These are phyloP conservation scores for Apiotrichum mycotoxinovorans DNA, from an alignment of 1,284 basidiomycete genomes.

Conservation along the genomic window DNA sequence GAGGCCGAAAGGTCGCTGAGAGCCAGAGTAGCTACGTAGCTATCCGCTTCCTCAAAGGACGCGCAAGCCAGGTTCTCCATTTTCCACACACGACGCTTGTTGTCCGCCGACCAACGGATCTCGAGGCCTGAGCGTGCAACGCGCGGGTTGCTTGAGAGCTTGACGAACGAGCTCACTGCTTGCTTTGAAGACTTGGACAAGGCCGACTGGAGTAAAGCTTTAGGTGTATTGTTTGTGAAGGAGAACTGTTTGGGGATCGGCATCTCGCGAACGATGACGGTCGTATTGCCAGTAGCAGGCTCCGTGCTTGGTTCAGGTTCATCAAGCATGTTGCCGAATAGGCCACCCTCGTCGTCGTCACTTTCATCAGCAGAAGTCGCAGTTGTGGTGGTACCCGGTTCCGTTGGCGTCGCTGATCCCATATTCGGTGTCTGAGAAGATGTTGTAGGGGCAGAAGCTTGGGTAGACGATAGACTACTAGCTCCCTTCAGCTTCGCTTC, in stretches of 20 bases:
- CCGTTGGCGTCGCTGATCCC: not conserved
- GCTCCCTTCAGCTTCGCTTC: conserved; percentile 57
- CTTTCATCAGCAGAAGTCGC: not conserved
- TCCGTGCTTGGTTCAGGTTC: conserved; percentile 54
- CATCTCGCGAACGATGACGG: conserved; percentile 69
- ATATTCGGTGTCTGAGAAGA: too few relatives aligned
- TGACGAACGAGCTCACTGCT: conserved; percentile 66
- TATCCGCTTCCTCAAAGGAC: conserved; percentile 74
- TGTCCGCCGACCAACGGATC: conserved; percentile 66
- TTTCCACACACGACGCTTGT: conserved; percentile 61
- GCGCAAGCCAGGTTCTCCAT: conserved; percentile 85
- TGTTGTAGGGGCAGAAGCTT: not conserved
- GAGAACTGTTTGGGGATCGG: conserved; percentile 74
- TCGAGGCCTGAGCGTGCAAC: conserved; percentile 67
- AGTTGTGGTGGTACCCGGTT: not conserved
- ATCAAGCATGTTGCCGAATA: conserved; percentile 75
- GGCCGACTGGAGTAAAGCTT: conserved; percentile 29
- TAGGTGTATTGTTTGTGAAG: conserved; percentile 37
- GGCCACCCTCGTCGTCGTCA: conserved; percentile 58
- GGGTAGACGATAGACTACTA: not conserved
- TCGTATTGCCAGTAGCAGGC: conserved; percentile 52
- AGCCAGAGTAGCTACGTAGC: conserved; percentile 84
- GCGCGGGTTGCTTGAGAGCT: conserved; percentile 64
- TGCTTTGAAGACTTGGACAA: conserved; percentile 59
- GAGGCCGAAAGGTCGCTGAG: conserved; percentile 68